Base-by-base conservation (phyloP, 495 filamentous ascomycete species). In the Alectoria sarmentosa region DNA sequence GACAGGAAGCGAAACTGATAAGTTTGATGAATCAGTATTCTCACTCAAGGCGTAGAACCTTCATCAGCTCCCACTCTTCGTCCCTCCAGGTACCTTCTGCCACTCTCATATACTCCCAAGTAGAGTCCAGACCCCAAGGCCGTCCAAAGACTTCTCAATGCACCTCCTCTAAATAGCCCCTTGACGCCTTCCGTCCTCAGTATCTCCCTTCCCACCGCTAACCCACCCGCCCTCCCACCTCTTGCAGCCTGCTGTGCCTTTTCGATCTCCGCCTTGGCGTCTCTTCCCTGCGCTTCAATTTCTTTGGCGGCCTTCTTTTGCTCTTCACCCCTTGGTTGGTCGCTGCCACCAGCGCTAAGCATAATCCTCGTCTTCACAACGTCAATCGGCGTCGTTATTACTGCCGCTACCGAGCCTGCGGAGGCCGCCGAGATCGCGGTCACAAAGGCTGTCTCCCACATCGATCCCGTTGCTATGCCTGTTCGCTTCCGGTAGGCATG, bases 301-400 rank as follows among this genome's bases (percentile, higher is more conserved):
- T 91, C 90, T 36, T 65, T 69, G 7, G 61, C 48, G 14, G 37
- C 46, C 10, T 42, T 63, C 32, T 65, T 38, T 39, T 74, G 59
- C 28, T 54, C 48, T 67, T 71, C 52, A 39, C 61, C 60, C 66
- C 70, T 28, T 69, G 64, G 38, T 60, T 63, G 49, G 46, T 32
- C 60, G 67, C 62, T 66, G 48, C 73, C 63, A 57, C 69, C 78
- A 26, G 81, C 84, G 44, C 78, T 72, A 32, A 86, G 79, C 88
- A 83, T 94, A 65, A 94, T 84, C 60, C 88, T 75, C 61, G 91
- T 94, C 77, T 94, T 94, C 3, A 93, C 83, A 21, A 93, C 89
- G 73, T 94, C 91, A 60, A 90, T 82, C 0, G 91, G 91, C 37
- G 90, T 93, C 9, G 90, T 94, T 4, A 90, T 71, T 5, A 86